Conservation (phyloP, 352 stramenopile genomes). For the Globisporangium canariense region DNA sequence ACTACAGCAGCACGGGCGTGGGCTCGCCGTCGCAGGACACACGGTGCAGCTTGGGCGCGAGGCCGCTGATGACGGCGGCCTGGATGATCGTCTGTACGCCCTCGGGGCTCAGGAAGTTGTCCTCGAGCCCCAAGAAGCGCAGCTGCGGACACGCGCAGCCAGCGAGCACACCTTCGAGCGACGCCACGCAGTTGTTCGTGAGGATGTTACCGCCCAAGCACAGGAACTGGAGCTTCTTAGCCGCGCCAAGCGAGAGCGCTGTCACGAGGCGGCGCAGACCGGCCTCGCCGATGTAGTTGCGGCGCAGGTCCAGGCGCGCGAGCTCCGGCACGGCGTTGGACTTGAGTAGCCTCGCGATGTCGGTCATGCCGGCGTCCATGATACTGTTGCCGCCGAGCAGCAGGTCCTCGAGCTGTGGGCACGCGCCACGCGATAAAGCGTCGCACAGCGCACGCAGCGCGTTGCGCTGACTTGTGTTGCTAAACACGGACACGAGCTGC, state of each 20-base stretch:
- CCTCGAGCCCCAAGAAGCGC: conserved; percentile 71
- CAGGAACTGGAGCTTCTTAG: conserved; percentile 50
- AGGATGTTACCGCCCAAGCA: conserved; percentile 81
- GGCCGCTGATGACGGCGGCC: conserved; percentile 35
- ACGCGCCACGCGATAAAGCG: conserved; percentile 41
- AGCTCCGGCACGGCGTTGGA: conserved; percentile 31
- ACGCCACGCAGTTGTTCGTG: conserved; percentile 67
- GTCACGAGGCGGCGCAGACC: conserved; percentile 42
- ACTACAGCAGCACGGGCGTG: neutral
- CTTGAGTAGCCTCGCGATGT: conserved; percentile 45
- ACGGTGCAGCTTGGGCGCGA: conserved; percentile 47
- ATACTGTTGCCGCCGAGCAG: conserved; percentile 68
- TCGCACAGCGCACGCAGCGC: conserved; percentile 35
- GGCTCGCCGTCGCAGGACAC: conserved; percentile 37
- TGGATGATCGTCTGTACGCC: conserved; percentile 66
- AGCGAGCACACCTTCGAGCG: conserved; percentile 40
- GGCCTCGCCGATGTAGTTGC: conserved; percentile 70
- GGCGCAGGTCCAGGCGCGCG: conserved; percentile 54
- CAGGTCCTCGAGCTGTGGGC: conserved; percentile 48
- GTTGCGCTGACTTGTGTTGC: conserved; percentile 59
- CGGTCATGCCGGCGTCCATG: conserved; percentile 43
- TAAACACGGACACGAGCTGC: conserved; percentile 68
- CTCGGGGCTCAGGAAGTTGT: conserved; percentile 71
- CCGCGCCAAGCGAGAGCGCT: conserved; percentile 23
- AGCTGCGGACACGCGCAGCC: conserved; percentile 38